Evolutionary conservation across 2,329 filamentous ascomycete genomes (phyloP).

Genomic region (Mycosphaerelloides madeirae): DNA sequence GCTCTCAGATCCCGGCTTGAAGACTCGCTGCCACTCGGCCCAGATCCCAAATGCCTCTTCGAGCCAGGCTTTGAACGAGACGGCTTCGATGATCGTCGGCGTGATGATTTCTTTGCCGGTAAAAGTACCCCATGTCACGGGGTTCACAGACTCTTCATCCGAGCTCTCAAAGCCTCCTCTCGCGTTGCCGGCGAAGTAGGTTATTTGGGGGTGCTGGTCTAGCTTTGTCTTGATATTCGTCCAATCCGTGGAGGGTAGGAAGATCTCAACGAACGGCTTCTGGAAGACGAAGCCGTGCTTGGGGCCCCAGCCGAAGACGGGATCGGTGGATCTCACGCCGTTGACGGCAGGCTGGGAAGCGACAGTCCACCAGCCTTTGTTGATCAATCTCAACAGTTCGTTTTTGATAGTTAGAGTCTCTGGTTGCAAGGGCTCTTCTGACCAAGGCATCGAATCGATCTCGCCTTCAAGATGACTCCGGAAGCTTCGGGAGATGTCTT

Average conservation of each 20-base stretch:
- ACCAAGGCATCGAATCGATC: constrained; percentile 83
- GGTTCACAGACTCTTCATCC: constrained; percentile 67
- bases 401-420: constrained; percentile 79
- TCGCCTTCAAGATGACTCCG: constrained; percentile 74
- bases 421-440: constrained; percentile 76
- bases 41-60: constrained; percentile 97
- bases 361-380: constrained; percentile 89
- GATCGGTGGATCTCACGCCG: constrained; percentile 69
- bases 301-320: constrained; percentile 89
- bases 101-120: constrained; percentile 93
- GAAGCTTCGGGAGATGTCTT: constrained; percentile 78
- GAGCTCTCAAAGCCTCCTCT: constrained; percentile 72
- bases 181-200: constrained; percentile 82
- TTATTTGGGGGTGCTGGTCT: constrained; percentile 62
- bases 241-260: constrained; percentile 74
- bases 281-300: constrained; percentile 93
- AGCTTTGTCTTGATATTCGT: constrained; percentile 60
- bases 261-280: constrained; percentile 96
- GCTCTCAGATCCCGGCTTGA: constrained; percentile 67
- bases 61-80: constrained; percentile 87
- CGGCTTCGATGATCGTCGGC: constrained; percentile 92
- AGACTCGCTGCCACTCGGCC: constrained; percentile 87
- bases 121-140: constrained; percentile 96
- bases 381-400: constrained; percentile 72
- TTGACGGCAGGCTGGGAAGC: constrained; percentile 94